Evolutionary conservation across 176 grass and related monocot genomes (phyloP).

Genomic region (Miscanthus lutarioriparius): DNA sequence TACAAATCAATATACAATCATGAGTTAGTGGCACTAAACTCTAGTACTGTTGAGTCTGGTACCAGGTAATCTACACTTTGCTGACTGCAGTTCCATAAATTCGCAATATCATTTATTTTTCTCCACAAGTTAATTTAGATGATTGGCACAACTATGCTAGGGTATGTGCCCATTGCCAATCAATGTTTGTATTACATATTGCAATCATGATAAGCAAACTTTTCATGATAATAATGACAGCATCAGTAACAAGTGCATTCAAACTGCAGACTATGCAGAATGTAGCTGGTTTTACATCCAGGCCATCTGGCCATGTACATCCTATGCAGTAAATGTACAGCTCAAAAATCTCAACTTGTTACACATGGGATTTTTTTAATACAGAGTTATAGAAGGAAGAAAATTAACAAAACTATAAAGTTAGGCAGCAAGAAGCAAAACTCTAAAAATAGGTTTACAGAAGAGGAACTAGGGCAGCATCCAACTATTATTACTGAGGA

Average conservation of each 20-base stretch:
- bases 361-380: not conserved
- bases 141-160: not conserved
- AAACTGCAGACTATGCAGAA: not conserved
- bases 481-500: not conserved
- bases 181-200: not conserved
- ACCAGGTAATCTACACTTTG: not conserved
- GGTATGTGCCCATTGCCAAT: not conserved
- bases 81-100: not conserved
- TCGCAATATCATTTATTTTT: not conserved
- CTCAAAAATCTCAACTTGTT: not conserved
- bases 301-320: not conserved
- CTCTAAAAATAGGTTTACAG: not conserved
- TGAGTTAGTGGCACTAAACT: not conserved
- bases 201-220: not conserved
- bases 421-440: not conserved
- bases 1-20: not conserved
- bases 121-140: not conserved
- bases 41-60: not conserved
- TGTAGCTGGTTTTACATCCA: not conserved
- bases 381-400: not conserved
- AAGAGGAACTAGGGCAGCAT: not conserved
- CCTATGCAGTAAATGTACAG: not conserved
- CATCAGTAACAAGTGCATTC: conserved; percentile 5
- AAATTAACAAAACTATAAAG: not conserved
- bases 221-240: not conserved